A percentile compares a stretch with the other conserved stretches of the same genome.
These are phyloP conservation scores for Hypericum perforatum DNA, from an alignment of 345 rosid genomes.

Conservation along the genomic window DNA sequence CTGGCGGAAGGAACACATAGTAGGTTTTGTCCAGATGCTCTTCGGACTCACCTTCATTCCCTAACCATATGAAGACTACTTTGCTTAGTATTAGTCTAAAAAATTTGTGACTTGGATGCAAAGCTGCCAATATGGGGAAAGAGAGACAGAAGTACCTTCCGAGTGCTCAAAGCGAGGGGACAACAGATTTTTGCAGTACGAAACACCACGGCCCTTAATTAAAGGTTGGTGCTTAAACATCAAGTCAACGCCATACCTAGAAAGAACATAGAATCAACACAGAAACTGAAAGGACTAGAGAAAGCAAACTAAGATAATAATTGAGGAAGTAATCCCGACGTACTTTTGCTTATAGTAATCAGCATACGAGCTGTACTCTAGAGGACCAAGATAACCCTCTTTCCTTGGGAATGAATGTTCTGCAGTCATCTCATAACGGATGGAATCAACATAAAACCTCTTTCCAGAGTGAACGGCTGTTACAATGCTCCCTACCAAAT, in stretches of 20 bases:
- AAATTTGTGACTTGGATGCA: slow-evolving; percentile 13
- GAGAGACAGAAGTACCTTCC: slow-evolving; percentile 35
- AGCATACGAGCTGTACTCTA: slow-evolving; percentile 86
- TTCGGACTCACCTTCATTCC: slow-evolving; percentile 58
- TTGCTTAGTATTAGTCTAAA: background rate
- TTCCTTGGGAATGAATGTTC: slow-evolving; percentile 94
- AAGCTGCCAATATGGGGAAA: slow-evolving; percentile 4
- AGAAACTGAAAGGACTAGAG: background rate
- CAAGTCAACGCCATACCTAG: slow-evolving; percentile 92
- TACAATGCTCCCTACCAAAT: slow-evolving; percentile 72
- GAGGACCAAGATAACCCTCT: slow-evolving; percentile 97
- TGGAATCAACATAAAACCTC: slow-evolving; percentile 91
- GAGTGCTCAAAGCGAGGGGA: slow-evolving; percentile 93
- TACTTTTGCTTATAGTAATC: slow-evolving; percentile 97
- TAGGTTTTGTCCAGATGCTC: slow-evolving; percentile 73
- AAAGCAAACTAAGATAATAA: background rate
- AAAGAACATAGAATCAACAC: slow-evolving; percentile 22
- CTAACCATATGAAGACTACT: background rate
- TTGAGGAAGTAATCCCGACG: slow-evolving; percentile 6
- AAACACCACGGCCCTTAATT: slow-evolving; percentile 95
- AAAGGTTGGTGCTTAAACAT: slow-evolving; percentile 59
- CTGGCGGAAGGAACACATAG: slow-evolving; percentile 92
- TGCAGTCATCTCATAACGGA: slow-evolving; percentile 79
- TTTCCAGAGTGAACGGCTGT: slow-evolving; percentile 99
- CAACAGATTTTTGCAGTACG: slow-evolving; percentile 91